Base-by-base conservation (phyloP, 345 rosid species). In the Isatis tinctoria region DNA sequence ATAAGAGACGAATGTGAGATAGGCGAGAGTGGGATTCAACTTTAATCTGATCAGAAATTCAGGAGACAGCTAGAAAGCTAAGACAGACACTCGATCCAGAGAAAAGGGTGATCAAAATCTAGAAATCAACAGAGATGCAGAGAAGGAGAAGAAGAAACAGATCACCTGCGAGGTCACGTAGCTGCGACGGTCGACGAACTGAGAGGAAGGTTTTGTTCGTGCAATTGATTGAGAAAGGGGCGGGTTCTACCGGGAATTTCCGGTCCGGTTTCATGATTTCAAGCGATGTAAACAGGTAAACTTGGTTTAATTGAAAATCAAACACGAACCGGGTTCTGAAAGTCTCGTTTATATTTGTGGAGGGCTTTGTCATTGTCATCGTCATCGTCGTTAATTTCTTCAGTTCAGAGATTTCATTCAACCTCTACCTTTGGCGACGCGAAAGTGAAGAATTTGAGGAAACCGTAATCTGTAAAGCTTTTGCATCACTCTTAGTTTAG, bases 151-250 rank as follows among this genome's bases (percentile, higher is more conserved):
- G 35, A 24, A 33, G 36, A 32, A 26, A 16, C 2, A 36, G 67
- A 32, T 70, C 66, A 59, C 66, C 74, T 45, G 58, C 44, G 22
- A 66, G n/a, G 45, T 18, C n/a, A 66, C 59, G 74, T 13, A 9
- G 65, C 74, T 57, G 41, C 74, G 33, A 44, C 58, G 58, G 58
- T 70, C 57, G 62, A 40, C 28, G 65, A 57, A 16, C 60, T 67
- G 35, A 18, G 70, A 65, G n/a, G 6, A 4, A 28, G 16, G 40
- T 3, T 40, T 24, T 53, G 3, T 11, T 26, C 39, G 49, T n/a
- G 61, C 72, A 20, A 22, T 17, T 10, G 8, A 0, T n/a, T n/a
- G n/a, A n/a, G n/a, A n/a, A n/a, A n/a, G n/a, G n/a, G 24, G 6
- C 26, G 35, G 22, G 6, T 27, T 53, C 4, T 53, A 68, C 56